A percentile compares a stretch with the other conserved stretches of the same genome.
Evolutionary conservation across 129 eudicot species (phyloP).

Genomic region (Daucus carota): DNA sequence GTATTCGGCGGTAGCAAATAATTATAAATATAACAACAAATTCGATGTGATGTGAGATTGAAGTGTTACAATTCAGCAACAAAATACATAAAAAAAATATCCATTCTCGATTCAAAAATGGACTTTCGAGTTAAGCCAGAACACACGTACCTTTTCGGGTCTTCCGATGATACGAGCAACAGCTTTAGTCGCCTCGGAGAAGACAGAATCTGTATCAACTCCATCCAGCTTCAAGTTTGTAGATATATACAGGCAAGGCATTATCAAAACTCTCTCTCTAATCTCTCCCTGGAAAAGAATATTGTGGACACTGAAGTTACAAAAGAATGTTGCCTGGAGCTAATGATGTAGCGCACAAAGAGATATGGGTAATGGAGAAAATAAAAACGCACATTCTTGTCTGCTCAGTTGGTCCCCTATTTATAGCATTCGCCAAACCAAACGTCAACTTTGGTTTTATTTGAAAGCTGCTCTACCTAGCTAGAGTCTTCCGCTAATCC

Average conservation of each 20-base stretch:
- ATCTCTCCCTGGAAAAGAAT: too few species aligned
- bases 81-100: too few species aligned
- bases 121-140: too few species aligned
- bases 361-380: neutral
- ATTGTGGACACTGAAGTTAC: neutral
- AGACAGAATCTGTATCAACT: slow-evolving; percentile 7
- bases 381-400: neutral
- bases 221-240: slow-evolving; percentile 11
- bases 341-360: neutral
- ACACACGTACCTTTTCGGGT: neutral
- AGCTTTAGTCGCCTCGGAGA: slow-evolving; percentile 5
- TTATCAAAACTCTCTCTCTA: neutral
- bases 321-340: neutral
- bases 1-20: too few species aligned
- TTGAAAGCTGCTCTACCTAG: neutral
- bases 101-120: too few species aligned
- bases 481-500: neutral
- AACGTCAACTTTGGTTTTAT: neutral
- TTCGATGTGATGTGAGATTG: too few species aligned
- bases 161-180: slow-evolving; percentile 6
- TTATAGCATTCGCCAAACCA: neutral
- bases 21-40: too few species aligned
- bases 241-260: slow-evolving; percentile 8
- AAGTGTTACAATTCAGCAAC: too few species aligned
- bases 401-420: neutral